Evolutionary conservation across 768 basidiomycete genomes (phyloP).

Genomic region (Pulveroboletus frians): DNA sequence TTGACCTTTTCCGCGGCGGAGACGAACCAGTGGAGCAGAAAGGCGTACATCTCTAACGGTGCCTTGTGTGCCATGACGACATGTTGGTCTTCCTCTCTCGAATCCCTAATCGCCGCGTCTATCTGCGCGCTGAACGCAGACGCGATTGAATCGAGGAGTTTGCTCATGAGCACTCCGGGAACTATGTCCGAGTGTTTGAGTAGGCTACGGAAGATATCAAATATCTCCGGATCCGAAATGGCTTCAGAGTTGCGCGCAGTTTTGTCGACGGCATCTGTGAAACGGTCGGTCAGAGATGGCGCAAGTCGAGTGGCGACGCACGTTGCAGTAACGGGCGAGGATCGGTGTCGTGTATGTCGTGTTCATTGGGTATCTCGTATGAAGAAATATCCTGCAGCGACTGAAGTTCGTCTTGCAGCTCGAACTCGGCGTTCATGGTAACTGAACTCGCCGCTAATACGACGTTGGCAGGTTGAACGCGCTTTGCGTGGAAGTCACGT

Average conservation of each 20-base stretch:
- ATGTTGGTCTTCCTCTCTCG: conserved; percentile 65
- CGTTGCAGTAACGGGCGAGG: conserved; percentile 56
- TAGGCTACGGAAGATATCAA: conserved; percentile 78
- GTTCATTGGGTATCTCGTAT: conserved; percentile 67
- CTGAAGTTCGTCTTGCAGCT: conserved; percentile 75
- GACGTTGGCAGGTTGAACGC: conserved; percentile 4
- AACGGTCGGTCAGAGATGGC: conserved; percentile 6
- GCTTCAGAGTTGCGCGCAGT: conserved; percentile 73
- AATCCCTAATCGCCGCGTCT: conserved; percentile 63
- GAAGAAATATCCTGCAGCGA: conserved; percentile 52
- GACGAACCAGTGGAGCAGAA: conserved; percentile 90
- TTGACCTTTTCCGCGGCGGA: conserved; percentile 74
- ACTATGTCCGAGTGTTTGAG: conserved; percentile 70
- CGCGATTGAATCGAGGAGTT: conserved; percentile 80
- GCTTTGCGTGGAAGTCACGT: conserved; percentile 21
- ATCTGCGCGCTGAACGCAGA: conserved; percentile 72
- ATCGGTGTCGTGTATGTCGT: conserved; percentile 56
- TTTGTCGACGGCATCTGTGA: conserved; percentile 70
- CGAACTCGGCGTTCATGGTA: conserved; percentile 47
- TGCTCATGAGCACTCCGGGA: conserved; percentile 65
- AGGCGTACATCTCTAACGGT: conserved; percentile 87
- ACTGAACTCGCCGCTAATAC: conserved; percentile 2
- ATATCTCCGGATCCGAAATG: conserved; percentile 61
- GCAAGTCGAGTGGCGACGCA: conserved; percentile 22
- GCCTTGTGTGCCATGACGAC: conserved; percentile 56